Base-by-base conservation (phyloP, 768 basidiomycete genomes). In the Rhodotorula toruloides region DNA sequence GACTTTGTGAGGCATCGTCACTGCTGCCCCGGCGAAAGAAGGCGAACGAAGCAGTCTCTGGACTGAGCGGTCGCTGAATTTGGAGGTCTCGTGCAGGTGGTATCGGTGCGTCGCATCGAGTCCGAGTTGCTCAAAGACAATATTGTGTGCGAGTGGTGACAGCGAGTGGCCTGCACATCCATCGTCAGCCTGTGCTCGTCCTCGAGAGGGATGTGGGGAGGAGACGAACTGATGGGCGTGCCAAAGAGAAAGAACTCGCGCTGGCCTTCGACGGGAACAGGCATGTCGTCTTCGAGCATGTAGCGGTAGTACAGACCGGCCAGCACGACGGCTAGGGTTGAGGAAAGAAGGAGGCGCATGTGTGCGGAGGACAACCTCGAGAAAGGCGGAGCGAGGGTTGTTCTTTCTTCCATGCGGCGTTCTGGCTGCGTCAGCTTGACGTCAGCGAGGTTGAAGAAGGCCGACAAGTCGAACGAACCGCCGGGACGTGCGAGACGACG, bases 1-100 rank as follows among this genome's bases (percentile, higher is more conserved):
- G n/a, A 66, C 54, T 49, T 75, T 75, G 66, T 71, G 58, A 19
- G 74, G 74, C 74, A 73, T 75, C 25, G 73, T 74, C 25, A 74
- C 71, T 17, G 67, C 65, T 0, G 62, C 61, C 2, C 68, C 65
- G 6, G 42, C 62, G 50, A 67, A 70, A 1, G 43, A 19, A 17
- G 59, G 40, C n/a, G 46, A 55, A 6, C 7, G 27, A n/a, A 73
- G 48, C 14, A 61, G 34, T 19, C 27, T 17, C 12, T 55, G 39
- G 52, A 47, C n/a, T 25, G 58, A 32, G 3, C 31, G 27, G 46
- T 59, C 58, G 39, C 53, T 8, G 47, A 66, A 61, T 6, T 52
- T 27, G 29, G 54, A 16, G 36, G 52, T 50, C 32, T 70, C 66
- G 63, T 68, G 52, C 19, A 65, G 44, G 10, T 40, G 14, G 61